Base-by-base conservation (phyloP, 2,329 filamentous ascomycete genomes). In the Canariomyces notabilis region DNA sequence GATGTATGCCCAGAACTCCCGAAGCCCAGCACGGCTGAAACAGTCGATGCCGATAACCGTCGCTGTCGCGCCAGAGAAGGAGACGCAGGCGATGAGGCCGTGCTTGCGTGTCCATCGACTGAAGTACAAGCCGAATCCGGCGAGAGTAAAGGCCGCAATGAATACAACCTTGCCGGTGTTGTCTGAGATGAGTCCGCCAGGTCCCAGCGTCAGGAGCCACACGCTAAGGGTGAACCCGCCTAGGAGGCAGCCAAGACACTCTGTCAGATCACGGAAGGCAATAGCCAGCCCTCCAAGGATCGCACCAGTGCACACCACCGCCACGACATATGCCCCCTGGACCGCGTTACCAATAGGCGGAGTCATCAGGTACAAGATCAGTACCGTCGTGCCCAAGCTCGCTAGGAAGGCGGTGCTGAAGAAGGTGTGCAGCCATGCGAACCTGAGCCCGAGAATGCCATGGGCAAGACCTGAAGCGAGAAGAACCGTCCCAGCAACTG, bases 1-100 rank as follows among this genome's bases (percentile, higher is more conserved):
- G 31, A 95, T 75, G 63, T 94, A 97, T 5, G 88, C 77, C 91
- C 91, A 97, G 57, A 96, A 96, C 64, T 97, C 91, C 64, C 95
- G 96, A 57, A 95, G 70, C 0, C 91, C 91, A n/a, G 89, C 89
- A 52, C 82, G 75, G 59, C 83, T 91, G 58, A 91, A 94, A 65
- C 89, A 95, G 63, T 97, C 91, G 48, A 97, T 86, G 2, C 91
- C 91, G 2, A 97, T 67, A 12, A 95, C 78, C 1, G 85, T 74
- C 3, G 80, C 80, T 0, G 89, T 95, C 3, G 89, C 84, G 6
- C 91, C 91, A 4, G 81, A 76, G 61, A 96, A 94, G 0, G 90
- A 80, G 11, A 89, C 89, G 38, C 79, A 80, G 11, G 72, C 71
- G 31, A 96, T 91, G 39, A 95, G 69, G 2, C 82, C 84, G 64